Evolutionary conservation across 441 rosid species (phyloP).

Genomic region (Aquilaria agallochum): DNA sequence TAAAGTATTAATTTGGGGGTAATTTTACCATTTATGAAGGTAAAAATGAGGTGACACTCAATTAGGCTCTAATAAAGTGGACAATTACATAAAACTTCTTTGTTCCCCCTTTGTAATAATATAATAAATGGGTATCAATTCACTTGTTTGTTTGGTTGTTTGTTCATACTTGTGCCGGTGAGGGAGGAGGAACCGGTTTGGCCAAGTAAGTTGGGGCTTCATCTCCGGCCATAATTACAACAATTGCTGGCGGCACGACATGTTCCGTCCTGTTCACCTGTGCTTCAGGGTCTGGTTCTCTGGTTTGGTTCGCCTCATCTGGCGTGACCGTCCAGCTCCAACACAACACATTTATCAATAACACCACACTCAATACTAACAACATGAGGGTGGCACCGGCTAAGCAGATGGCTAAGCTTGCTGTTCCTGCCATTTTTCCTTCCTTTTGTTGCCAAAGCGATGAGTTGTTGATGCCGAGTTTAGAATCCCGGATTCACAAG

Average conservation of each 20-base stretch:
- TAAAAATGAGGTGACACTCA: no score
- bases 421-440: background rate
- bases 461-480: no score
- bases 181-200: constrained; percentile 3
- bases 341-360: background rate
- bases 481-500: no score
- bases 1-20: no score
- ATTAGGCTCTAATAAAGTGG: no score
- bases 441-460: no score
- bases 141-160: background rate
- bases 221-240: constrained; percentile 22
- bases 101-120: no score
- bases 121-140: no score
- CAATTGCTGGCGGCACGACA: constrained; percentile 1
- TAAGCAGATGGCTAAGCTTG: constrained; percentile 11
- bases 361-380: background rate
- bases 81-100: no score
- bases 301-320: no score
- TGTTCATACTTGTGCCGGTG: constrained; percentile 4
- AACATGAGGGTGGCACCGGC: background rate
- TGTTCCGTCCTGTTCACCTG: background rate
- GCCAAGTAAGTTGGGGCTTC: constrained; percentile 13
- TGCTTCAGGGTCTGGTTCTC: no score
- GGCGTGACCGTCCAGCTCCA: background rate
- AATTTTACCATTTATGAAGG: no score